phyloP scores from a whole-genome alignment of 208 protist species.

The Trypanosoma scelopori region DNA sequence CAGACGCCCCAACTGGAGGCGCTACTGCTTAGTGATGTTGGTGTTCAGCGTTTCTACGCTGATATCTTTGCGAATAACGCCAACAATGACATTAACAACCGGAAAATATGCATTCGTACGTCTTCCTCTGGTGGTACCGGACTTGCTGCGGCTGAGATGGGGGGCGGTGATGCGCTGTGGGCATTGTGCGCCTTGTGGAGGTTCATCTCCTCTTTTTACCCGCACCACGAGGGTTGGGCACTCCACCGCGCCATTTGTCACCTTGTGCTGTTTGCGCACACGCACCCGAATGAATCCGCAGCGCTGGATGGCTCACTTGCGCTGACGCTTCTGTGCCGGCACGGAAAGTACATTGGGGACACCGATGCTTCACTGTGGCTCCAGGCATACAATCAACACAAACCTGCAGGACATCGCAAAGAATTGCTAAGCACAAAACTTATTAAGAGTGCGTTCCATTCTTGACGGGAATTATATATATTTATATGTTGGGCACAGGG shows the following conservation, averaged over 20 bases:
- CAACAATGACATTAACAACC: neutral
- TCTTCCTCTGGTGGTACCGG: no score
- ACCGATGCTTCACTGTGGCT: constrained; percentile 40
- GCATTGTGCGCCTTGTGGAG: constrained; percentile 47
- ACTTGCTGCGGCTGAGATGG: constrained; percentile 2
- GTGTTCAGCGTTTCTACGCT: constrained; percentile 5
- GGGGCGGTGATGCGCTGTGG: constrained; percentile 58
- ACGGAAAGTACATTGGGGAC: constrained; percentile 60
- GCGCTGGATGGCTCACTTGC: constrained; percentile 34
- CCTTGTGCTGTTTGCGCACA: constrained; percentile 41
- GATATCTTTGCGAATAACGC: neutral
- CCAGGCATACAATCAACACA: constrained; percentile 51
- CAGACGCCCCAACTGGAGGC: constrained; percentile 4
- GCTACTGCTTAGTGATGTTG: constrained; percentile 10
- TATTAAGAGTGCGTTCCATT: constrained; percentile 57
- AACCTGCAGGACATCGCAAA: constrained; percentile 29
- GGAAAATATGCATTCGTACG: neutral
- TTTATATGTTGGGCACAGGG: no score
- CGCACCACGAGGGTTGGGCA: constrained; percentile 74
- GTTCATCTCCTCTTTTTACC: constrained; percentile 74
- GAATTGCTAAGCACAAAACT: constrained; percentile 43
- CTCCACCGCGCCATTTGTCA: constrained; percentile 71
- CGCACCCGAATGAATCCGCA: constrained; percentile 15
- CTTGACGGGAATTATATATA: constrained; percentile 3
- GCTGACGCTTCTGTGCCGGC: constrained; percentile 51